Percentiles rank a stretch among this genome's conserved stretches.
Conservation (phyloP, 73 alveolate species). For the Loxodes magnus region DNA sequence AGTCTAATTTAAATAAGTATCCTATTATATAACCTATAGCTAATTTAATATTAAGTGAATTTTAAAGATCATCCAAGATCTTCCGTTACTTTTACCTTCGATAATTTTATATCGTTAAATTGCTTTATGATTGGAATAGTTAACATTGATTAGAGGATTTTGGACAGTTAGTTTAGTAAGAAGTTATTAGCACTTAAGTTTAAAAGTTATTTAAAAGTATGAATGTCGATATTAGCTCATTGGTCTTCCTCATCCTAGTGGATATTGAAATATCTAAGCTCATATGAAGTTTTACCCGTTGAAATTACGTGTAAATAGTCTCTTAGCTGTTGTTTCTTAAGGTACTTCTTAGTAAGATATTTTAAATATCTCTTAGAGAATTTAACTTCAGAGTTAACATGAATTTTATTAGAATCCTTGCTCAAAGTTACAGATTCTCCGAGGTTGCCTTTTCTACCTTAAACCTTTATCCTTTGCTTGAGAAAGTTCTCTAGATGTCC, state of each 20-base stretch:
- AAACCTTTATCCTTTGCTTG: slow-evolving; percentile 36
- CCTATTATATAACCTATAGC: too few relatives aligned
- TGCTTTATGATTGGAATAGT: too few relatives aligned
- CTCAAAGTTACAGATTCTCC: slow-evolving; percentile 30
- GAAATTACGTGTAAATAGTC: slow-evolving; percentile 72
- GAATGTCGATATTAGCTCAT: too few relatives aligned
- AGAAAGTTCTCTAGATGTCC: slow-evolving; percentile 43
- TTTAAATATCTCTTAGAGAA: slow-evolving; percentile 84
- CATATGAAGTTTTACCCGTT: slow-evolving; percentile 57
- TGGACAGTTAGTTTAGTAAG: too few relatives aligned
- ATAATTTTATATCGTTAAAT: too few relatives aligned
- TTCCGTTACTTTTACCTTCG: too few relatives aligned
- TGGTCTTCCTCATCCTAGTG: slow-evolving; percentile 64
- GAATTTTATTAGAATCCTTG: slow-evolving; percentile 32
- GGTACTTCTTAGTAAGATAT: slow-evolving; percentile 78
- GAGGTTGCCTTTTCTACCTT: slow-evolving; percentile 42
- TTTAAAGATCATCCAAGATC: too few relatives aligned
- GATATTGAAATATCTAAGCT: slow-evolving; percentile 72
- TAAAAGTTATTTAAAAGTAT: too few relatives aligned
- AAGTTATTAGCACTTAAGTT: too few relatives aligned
- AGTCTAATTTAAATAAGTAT: too few relatives aligned
- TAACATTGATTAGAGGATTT: too few relatives aligned
- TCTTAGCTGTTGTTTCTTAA: slow-evolving; percentile 67
- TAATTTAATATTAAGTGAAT: too few relatives aligned
- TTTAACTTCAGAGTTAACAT: slow-evolving; percentile 42